Conservation (phyloP, 192 early-diverging fungal genomes). For the Funneliformis geosporum region DNA sequence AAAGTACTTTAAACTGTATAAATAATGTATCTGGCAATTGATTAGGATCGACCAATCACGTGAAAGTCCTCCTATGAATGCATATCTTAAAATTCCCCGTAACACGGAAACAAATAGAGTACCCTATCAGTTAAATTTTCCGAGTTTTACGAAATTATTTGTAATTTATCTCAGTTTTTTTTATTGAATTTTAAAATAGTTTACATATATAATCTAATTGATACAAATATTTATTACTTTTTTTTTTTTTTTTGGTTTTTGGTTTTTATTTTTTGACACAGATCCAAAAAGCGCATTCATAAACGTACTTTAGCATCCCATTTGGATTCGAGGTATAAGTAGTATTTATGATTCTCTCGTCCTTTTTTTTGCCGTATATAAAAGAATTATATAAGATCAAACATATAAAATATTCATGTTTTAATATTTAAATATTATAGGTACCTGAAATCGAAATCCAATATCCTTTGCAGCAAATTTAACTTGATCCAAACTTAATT, state of each 20-base stretch:
- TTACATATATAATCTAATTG: not conserved
- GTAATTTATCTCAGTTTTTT: too few species aligned
- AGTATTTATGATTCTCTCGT: slow-evolving; percentile 59
- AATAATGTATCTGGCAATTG: too few species aligned
- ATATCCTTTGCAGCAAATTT: slow-evolving; percentile 54
- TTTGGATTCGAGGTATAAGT: slow-evolving; percentile 76
- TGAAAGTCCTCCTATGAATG: too few species aligned
- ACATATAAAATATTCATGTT: slow-evolving; percentile 4
- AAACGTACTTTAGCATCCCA: slow-evolving; percentile 84
- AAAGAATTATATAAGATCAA: not conserved
- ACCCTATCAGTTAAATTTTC: too few species aligned
- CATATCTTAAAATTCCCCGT: too few species aligned
- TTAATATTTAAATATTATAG: not conserved
- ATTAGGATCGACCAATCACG: too few species aligned
- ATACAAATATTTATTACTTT: not conserved
- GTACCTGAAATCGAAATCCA: slow-evolving; percentile 75
- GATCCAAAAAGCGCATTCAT: slow-evolving; percentile 72
- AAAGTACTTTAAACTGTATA: too few species aligned
- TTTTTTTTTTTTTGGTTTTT: too few species aligned
- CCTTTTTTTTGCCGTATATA: slow-evolving; percentile 39
- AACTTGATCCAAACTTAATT: slow-evolving; percentile 86
- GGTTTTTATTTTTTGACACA: slow-evolving; percentile 51
- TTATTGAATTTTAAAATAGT: not conserved
- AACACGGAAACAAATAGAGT: too few species aligned
- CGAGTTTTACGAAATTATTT: too few species aligned